Conservation (phyloP, 768 basidiomycete genomes). For the Xerocomus spinulosus region DNA sequence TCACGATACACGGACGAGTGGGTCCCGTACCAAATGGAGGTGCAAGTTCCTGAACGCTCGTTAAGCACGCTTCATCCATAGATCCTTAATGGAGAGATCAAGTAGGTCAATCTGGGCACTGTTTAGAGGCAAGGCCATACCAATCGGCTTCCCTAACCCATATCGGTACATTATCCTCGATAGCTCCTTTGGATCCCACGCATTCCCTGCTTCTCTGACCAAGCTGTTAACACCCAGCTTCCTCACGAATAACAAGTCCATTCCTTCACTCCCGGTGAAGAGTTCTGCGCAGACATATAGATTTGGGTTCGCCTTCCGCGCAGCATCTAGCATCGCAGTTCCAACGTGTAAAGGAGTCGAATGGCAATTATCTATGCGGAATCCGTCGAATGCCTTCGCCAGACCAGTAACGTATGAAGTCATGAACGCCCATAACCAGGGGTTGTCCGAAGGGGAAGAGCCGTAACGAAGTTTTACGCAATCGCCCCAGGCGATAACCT, state of each 20-base stretch:
- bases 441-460: conserved; percentile 69
- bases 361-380: conserved; percentile 98
- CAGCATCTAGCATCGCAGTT: conserved; percentile 88
- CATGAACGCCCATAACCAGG: conserved; percentile 95
- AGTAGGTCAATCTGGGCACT: neutral
- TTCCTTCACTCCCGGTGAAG: conserved; percentile 94
- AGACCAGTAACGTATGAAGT: conserved; percentile 75
- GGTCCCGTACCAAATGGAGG: conserved; percentile 84
- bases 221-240: conserved; percentile 90
- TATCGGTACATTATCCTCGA: conserved; percentile 85
- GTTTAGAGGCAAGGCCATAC: conserved; percentile 35
- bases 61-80: conserved; percentile 88
- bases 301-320: conserved; percentile 82
- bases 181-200: conserved; percentile 82
- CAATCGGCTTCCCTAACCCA: conserved; percentile 91
- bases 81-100: conserved; percentile 50
- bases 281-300: conserved; percentile 97
- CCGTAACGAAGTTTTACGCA: conserved; percentile 99
- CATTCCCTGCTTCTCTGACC: conserved; percentile 93
- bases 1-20: conserved; percentile 65
- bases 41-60: conserved; percentile 67
- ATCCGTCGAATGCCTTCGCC: conserved; percentile 86
- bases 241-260: conserved; percentile 87
- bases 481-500: conserved; percentile 97
- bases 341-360: conserved; percentile 97